phyloP scores from a whole-genome alignment of 371 early-diverging fungal genomes.

The Lichtheimia hyalospora region DNA sequence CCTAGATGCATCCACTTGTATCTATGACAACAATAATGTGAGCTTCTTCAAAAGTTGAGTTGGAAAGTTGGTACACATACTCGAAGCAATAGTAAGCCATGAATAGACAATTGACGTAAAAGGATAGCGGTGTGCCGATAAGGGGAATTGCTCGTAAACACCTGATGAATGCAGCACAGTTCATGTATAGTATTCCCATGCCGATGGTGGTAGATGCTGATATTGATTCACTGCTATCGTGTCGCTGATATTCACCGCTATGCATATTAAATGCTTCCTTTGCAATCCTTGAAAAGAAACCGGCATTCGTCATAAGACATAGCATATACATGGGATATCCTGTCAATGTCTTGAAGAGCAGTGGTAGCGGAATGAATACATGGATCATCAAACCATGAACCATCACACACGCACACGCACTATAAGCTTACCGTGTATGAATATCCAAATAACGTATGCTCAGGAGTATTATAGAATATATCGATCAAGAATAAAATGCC shows the following conservation, averaged over 20 bases:
- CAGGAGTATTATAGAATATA: constrained; percentile 26
- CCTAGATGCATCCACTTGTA: constrained; percentile 49
- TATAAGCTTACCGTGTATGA: constrained; percentile 33
- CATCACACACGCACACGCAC: neutral
- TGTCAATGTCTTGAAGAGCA: constrained; percentile 46
- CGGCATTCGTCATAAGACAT: constrained; percentile 39
- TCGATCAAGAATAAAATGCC: constrained; percentile 36
- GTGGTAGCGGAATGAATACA: neutral
- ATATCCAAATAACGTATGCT: constrained; percentile 40
- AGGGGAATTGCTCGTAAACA: constrained; percentile 33
- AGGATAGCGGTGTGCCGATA: constrained; percentile 36
- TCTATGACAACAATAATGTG: constrained; percentile 10
- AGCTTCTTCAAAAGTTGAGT: neutral
- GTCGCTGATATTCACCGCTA: constrained; percentile 5
- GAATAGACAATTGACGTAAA: constrained; percentile 40
- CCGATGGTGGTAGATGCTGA: constrained; percentile 28
- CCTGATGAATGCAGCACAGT: constrained; percentile 35
- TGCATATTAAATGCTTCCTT: constrained; percentile 28
- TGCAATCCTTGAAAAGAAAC: constrained; percentile 39
- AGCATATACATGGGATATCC: constrained; percentile 51
- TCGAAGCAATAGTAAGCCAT: constrained; percentile 55
- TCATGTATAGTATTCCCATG: constrained; percentile 39
- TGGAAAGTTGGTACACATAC: constrained; percentile 23
- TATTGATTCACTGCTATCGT: constrained; percentile 5
- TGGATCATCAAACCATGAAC: neutral